These are phyloP conservation scores for Botrytis pseudocinerea DNA, from an alignment of 2,329 filamentous ascomycete genomes.

Conservation along the genomic window DNA sequence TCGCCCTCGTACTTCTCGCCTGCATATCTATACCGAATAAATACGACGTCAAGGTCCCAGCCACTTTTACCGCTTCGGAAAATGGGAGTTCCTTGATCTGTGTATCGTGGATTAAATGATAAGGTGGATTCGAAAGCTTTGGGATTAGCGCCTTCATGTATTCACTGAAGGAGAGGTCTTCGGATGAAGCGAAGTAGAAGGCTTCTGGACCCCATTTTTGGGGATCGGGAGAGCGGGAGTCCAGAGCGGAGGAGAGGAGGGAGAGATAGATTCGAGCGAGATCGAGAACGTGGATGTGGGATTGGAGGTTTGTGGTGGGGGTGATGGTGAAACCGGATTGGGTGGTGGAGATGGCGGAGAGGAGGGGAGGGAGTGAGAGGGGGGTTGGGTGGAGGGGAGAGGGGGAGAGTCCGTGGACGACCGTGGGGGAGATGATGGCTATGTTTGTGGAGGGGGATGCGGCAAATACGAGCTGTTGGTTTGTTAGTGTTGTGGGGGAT, in stretches of 20 bases:
- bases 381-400: conserved; percentile 26
- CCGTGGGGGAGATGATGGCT: conserved; percentile 25
- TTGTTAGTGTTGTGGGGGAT: not conserved
- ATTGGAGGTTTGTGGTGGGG: conserved; percentile 16
- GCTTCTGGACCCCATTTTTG: conserved; percentile 24
- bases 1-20: conserved; percentile 22
- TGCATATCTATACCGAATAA: conserved; percentile 25
- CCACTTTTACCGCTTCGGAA: not conserved
- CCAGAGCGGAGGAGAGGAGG: conserved; percentile 21
- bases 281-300: conserved; percentile 29
- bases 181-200: conserved; percentile 26
- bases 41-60: not conserved
- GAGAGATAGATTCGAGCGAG: conserved; percentile 25
- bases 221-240: not conserved
- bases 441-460: conserved; percentile 18
- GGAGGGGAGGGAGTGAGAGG: conserved; percentile 15
- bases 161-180: conserved; percentile 12
- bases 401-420: conserved; percentile 28
- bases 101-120: not conserved
- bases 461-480: conserved; percentile 9
- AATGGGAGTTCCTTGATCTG: not conserved
- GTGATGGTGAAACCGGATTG: conserved; percentile 26
- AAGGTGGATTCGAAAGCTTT: not conserved
- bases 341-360: conserved; percentile 4
- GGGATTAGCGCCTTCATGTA: conserved; percentile 21